phyloP scores from a whole-genome alignment of 768 basidiomycete genomes.

The Lentinula aciculospora region DNA sequence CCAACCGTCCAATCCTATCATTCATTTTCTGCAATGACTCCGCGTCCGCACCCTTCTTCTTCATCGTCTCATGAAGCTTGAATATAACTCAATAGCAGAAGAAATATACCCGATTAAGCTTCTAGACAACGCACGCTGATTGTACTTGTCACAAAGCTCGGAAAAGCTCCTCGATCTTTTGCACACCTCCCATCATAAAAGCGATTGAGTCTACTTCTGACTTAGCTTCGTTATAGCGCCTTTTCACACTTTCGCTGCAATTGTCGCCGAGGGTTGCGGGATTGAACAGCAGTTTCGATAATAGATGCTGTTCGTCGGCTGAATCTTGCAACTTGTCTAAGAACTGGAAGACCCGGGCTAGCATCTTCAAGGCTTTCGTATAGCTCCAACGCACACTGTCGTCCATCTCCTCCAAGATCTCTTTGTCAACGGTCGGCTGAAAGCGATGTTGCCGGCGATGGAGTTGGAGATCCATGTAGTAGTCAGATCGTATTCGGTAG shows the following conservation, averaged over 20 bases:
- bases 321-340: background rate
- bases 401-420: background rate
- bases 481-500: conserved; percentile 20
- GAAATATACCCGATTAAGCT: conserved; percentile 11
- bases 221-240: conserved; percentile 9
- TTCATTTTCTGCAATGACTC: conserved; percentile 7
- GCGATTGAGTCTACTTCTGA: background rate
- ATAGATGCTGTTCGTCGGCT: background rate
- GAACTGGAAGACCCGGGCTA: background rate
- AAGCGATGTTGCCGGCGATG: conserved; percentile 18
- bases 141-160: conserved; percentile 6
- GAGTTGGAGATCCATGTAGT: conserved; percentile 16
- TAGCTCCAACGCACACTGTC: background rate
- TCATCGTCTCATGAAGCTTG: conserved; percentile 8
- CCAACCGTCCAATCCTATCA: conserved; percentile 4
- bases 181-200: conserved; percentile 3
- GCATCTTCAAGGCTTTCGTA: background rate
- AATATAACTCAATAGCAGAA: conserved; percentile 8
- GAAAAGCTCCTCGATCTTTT: conserved; percentile 6
- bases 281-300: no score
- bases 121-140: conserved; percentile 9
- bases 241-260: no score
- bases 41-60: conserved; percentile 1
- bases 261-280: no score
- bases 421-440: background rate